Evolutionary conservation across 805 yeast species (phyloP).

Genomic region (Peterozyma xylosa): DNA sequence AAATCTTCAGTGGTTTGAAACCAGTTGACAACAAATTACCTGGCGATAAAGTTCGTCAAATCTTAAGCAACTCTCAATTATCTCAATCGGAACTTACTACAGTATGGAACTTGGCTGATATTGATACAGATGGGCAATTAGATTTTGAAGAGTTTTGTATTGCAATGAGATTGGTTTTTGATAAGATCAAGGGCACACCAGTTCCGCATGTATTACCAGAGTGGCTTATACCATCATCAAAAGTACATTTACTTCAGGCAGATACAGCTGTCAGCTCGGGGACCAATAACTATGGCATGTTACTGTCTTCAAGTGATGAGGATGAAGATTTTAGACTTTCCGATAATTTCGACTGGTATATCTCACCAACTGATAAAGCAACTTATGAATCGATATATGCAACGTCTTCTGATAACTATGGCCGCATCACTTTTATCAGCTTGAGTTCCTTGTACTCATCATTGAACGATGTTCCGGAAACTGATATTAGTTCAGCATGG

Average conservation of each 20-base stretch:
- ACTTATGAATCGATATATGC: constrained; percentile 75
- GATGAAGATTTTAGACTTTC: constrained; percentile 58
- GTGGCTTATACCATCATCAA: constrained; percentile 90
- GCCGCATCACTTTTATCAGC: constrained; percentile 71
- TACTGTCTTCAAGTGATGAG: constrained; percentile 27
- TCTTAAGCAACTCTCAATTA: constrained; percentile 82
- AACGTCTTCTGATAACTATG: constrained; percentile 67
- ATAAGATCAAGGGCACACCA: constrained; percentile 67
- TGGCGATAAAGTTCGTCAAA: constrained; percentile 80
- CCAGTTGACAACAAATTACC: constrained; percentile 75
- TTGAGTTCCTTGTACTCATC: constrained; percentile 62
- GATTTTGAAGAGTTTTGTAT: constrained; percentile 98
- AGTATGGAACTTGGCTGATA: constrained; percentile 90
- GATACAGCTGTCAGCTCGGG: constrained; percentile 51
- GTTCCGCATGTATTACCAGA: constrained; percentile 75
- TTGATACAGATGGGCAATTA: constrained; percentile 83
- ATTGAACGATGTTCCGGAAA: constrained; percentile 65
- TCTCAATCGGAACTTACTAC: constrained; percentile 68
- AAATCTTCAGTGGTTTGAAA: constrained; percentile 82
- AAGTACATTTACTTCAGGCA: constrained; percentile 80
- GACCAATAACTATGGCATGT: constrained; percentile 4
- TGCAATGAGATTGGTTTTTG: constrained; percentile 93
- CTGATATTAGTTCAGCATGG: constrained; percentile 90
- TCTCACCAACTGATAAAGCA: constrained; percentile 77
- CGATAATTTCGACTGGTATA: constrained; percentile 90